These are phyloP conservation scores for Aureobasidium lini DNA, from an alignment of 2,329 filamentous ascomycete genomes.

Conservation along the genomic window DNA sequence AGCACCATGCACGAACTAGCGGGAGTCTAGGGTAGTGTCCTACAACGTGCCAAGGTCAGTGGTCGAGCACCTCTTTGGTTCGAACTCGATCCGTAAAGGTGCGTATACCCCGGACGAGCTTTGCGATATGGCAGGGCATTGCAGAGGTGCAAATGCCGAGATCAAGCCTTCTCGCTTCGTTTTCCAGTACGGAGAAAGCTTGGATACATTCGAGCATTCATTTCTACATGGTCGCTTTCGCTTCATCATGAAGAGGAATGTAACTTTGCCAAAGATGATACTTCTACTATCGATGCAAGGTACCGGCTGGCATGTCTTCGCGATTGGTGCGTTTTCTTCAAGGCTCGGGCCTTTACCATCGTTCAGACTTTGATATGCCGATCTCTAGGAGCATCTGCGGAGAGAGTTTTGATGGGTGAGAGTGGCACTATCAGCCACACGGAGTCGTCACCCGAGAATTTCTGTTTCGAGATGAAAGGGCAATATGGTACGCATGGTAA, in stretches of 20 bases:
- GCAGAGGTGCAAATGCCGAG: neutral
- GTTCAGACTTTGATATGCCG: neutral
- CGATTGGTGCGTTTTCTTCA: neutral
- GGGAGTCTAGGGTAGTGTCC: neutral
- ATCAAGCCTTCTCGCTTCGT: neutral
- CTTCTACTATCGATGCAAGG: conserved; percentile 1
- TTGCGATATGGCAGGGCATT: neutral
- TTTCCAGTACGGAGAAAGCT: neutral
- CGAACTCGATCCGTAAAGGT: neutral
- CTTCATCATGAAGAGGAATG: neutral
- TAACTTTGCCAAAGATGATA: neutral
- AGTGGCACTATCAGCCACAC: neutral
- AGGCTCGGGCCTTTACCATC: neutral
- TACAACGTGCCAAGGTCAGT: neutral
- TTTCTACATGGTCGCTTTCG: neutral
- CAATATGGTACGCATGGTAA: neutral
- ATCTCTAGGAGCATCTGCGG: neutral
- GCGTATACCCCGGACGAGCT: neutral
- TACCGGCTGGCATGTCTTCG: neutral
- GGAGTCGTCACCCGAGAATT: neutral
- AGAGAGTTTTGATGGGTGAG: neutral
- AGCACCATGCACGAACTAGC: conserved; percentile 5
- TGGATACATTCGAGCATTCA: neutral
- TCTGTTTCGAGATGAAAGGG: neutral
- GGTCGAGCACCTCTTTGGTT: neutral